Percentiles rank a stretch among this genome's conserved stretches.
Evolutionary conservation across 495 filamentous ascomycete genomes (phyloP).

Genomic region (Parmelia sp.): DNA sequence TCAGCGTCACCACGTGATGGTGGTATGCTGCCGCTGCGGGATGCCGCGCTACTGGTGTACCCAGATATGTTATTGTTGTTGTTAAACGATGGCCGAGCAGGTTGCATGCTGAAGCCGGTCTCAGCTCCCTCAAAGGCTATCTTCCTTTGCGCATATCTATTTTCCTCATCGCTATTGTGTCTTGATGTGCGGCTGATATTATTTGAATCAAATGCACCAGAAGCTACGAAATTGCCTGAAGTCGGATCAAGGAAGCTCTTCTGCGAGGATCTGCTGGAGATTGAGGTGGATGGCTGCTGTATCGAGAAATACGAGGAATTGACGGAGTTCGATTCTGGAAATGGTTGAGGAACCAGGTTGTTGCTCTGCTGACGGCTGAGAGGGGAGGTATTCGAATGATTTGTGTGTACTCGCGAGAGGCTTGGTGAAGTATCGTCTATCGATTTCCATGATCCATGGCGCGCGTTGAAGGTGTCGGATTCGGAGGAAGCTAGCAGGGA

Average conservation of each 20-base stretch:
- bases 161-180: slow-evolving; percentile 27
- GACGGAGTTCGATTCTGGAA: slow-evolving; percentile 13
- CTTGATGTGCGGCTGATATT: slow-evolving; percentile 16
- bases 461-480: slow-evolving; percentile 50
- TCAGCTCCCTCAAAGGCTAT: slow-evolving; percentile 20
- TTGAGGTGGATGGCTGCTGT: slow-evolving; percentile 6
- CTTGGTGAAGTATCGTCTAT: slow-evolving; percentile 42
- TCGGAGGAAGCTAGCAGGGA: slow-evolving; percentile 60
- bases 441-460: slow-evolving; percentile 50
- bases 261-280: slow-evolving; percentile 19
- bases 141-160: slow-evolving; percentile 16
- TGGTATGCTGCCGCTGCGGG: slow-evolving; percentile 36
- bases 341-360: slow-evolving; percentile 28
- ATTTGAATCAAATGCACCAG: slow-evolving; percentile 17
- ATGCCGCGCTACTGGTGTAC: slow-evolving; percentile 31
- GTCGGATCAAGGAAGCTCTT: slow-evolving; percentile 25
- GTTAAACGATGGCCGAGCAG: slow-evolving; percentile 20
- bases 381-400: slow-evolving; percentile 26
- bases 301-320: slow-evolving; percentile 20
- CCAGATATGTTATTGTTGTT: slow-evolving; percentile 25
- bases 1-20: slow-evolving; percentile 36
- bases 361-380: slow-evolving; percentile 33
- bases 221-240: slow-evolving; percentile 20
- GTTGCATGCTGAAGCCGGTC: slow-evolving; percentile 14
- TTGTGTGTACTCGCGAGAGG: slow-evolving; percentile 40